phyloP scores from a whole-genome alignment of 345 rosid species.

The Citrus medica region DNA sequence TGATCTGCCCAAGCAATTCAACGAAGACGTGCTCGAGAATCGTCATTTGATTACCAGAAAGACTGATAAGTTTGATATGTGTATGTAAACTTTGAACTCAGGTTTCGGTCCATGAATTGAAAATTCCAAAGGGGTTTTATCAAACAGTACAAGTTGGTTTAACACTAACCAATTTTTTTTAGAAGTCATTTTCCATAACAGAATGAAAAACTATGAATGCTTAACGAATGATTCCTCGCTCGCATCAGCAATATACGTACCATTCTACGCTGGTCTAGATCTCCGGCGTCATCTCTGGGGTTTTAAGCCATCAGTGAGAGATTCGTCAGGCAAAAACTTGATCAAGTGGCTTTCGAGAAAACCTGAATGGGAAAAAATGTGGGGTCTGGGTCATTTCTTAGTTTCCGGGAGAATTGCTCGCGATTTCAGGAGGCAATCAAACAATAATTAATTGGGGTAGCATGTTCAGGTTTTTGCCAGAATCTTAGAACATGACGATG shows the following conservation, averaged over 20 bases:
- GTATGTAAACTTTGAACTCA: slow-evolving; percentile 24
- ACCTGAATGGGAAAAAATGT: slow-evolving; percentile 39
- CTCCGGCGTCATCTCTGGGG: slow-evolving; percentile 46
- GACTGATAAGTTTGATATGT: slow-evolving; percentile 32
- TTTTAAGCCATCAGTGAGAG: slow-evolving; percentile 27
- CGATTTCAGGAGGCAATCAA: slow-evolving; percentile 30
- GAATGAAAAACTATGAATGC: slow-evolving; percentile 42
- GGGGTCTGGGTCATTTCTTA: slow-evolving; percentile 47
- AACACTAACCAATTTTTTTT: slow-evolving; percentile 34
- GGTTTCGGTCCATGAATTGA: slow-evolving; percentile 40
- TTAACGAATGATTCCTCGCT: slow-evolving; percentile 35
- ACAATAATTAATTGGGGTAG: slow-evolving; percentile 37
- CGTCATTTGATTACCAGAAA: slow-evolving; percentile 29
- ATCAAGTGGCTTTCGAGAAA: slow-evolving; percentile 30
- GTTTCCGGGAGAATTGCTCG: slow-evolving; percentile 38
- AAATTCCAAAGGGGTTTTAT: slow-evolving; percentile 10
- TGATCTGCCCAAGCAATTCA: slow-evolving; percentile 34
- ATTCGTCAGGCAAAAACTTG: slow-evolving; percentile 24
- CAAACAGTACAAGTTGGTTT: slow-evolving; percentile 37
- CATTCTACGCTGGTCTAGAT: slow-evolving; percentile 42
- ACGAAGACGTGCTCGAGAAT: slow-evolving; percentile 31
- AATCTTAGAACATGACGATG: slow-evolving; percentile 36
- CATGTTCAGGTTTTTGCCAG: slow-evolving; percentile 36
- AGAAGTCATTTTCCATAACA: slow-evolving; percentile 41
- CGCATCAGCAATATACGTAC: slow-evolving; percentile 48